phyloP scores from a whole-genome alignment of 495 filamentous ascomycete genomes.

The Terfezia boudieri region DNA sequence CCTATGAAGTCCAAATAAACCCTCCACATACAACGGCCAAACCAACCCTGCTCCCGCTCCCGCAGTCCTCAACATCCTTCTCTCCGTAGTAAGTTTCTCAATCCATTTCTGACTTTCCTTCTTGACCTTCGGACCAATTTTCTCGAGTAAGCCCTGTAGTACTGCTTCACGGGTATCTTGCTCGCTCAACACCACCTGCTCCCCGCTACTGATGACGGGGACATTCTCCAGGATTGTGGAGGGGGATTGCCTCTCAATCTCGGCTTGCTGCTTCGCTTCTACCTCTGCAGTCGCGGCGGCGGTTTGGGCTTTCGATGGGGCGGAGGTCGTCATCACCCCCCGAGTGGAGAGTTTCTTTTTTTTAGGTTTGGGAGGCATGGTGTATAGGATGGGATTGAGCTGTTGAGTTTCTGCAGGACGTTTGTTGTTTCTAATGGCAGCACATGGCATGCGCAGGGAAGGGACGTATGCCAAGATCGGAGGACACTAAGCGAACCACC shows the following conservation, averaged over 20 bases:
- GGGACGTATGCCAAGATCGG: too few species aligned
- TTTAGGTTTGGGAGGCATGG: too few species aligned
- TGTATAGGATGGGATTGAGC: too few species aligned
- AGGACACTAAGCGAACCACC: too few species aligned
- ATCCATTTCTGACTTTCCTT: constrained; percentile 18
- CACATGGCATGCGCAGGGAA: too few species aligned
- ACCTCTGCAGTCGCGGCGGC: background rate
- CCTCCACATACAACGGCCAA: constrained; percentile 10
- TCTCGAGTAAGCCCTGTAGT: constrained; percentile 62
- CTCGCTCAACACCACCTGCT: background rate
- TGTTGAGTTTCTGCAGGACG: too few species aligned
- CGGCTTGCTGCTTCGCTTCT: constrained; percentile 17
- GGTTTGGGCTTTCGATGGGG: constrained; percentile 46
- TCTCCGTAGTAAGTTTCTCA: constrained; percentile 6
- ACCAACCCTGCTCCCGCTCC: background rate
- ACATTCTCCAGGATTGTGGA: background rate
- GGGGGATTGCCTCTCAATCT: background rate
- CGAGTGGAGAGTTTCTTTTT: constrained; percentile 34
- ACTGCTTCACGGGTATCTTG: background rate
- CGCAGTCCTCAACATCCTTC: constrained; percentile 9
- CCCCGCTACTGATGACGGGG: background rate
- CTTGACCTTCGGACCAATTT: constrained; percentile 38
- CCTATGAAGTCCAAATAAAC: constrained; percentile 7
- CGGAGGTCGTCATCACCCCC: constrained; percentile 79
- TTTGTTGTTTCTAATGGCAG: too few species aligned